These are phyloP conservation scores for Claviceps sp. DNA, from an alignment of 2,329 filamentous ascomycete genomes.

Conservation along the genomic window DNA sequence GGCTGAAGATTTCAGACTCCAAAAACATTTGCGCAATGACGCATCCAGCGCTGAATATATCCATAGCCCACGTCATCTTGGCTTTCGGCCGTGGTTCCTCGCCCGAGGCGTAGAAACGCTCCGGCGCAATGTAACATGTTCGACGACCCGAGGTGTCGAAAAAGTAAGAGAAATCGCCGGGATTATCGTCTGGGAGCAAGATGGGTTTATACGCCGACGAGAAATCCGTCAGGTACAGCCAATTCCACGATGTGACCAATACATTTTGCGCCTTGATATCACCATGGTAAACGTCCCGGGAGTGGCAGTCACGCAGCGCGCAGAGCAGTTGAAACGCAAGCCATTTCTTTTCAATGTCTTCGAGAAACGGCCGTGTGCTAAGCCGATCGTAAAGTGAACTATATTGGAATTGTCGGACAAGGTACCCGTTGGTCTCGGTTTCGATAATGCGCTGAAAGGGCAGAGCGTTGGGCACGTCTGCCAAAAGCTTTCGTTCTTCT, in stretches of 20 bases:
- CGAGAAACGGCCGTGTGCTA: constrained; percentile 89
- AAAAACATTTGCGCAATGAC: constrained; percentile 94
- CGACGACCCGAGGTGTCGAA: constrained; percentile 86
- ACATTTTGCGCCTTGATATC: constrained; percentile 99
- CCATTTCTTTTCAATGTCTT: constrained; percentile 99
- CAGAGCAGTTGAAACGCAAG: constrained; percentile 90
- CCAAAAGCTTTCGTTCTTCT: constrained; percentile 70
- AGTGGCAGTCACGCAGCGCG: constrained; percentile 82
- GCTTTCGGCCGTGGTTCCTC: constrained; percentile 47
- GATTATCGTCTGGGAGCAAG: constrained; percentile 88
- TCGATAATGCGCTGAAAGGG: constrained; percentile 85
- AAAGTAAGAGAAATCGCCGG: constrained; percentile 93
- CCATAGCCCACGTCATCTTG: constrained; percentile 82
- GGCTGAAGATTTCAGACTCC: constrained; percentile 91
- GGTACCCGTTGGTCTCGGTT: constrained; percentile 79
- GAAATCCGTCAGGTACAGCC: constrained; percentile 96
- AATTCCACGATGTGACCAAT: constrained; percentile 97
- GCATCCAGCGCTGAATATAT: constrained; percentile 93
- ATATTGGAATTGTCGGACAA: constrained; percentile 90
- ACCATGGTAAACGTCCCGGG: constrained; percentile 80
- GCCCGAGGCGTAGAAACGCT: constrained; percentile 68
- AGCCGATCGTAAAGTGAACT: constrained; percentile 95
- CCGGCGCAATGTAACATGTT: constrained; percentile 90
- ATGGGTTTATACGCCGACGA: constrained; percentile 92
- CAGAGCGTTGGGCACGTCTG: constrained; percentile 80